Evolutionary conservation across 2,329 filamentous ascomycete genomes (phyloP).

Genomic region (Microdochium nivale): DNA sequence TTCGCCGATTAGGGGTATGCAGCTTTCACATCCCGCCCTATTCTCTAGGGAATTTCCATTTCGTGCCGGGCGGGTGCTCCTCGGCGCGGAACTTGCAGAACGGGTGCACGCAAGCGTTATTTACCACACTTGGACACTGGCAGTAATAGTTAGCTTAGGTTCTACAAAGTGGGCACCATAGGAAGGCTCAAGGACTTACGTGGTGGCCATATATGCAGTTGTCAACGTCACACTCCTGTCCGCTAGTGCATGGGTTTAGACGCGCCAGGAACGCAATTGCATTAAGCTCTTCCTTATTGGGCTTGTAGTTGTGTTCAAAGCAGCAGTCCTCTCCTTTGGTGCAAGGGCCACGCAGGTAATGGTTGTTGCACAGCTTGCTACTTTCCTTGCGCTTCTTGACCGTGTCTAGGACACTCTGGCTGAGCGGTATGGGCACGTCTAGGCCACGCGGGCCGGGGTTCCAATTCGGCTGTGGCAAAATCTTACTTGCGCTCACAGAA

Average conservation of each 20-base stretch:
- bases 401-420: conserved; percentile 35
- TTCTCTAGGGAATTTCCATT: neutral
- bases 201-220: conserved; percentile 58
- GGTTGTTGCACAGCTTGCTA: conserved; percentile 54
- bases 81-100: neutral
- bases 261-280: conserved; percentile 48
- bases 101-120: neutral
- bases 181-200: conserved; percentile 26
- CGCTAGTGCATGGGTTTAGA: conserved; percentile 46
- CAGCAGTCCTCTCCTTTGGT: conserved; percentile 43
- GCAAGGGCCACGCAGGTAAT: conserved; percentile 50
- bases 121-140: neutral
- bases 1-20: neutral
- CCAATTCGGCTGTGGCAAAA: conserved; percentile 32
- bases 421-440: conserved; percentile 41
- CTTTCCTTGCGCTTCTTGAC: conserved; percentile 47
- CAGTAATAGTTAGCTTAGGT: neutral
- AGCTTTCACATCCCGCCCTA: neutral
- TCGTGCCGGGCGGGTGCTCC: neutral
- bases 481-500: conserved; percentile 8
- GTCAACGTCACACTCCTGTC: conserved; percentile 47
- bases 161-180: neutral
- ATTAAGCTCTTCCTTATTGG: conserved; percentile 43
- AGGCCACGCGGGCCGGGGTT: conserved; percentile 45
- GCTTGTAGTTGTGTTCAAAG: conserved; percentile 48